Evolutionary conservation across 2,329 filamentous ascomycete species (phyloP).

Genomic region (Fusarium redolens): DNA sequence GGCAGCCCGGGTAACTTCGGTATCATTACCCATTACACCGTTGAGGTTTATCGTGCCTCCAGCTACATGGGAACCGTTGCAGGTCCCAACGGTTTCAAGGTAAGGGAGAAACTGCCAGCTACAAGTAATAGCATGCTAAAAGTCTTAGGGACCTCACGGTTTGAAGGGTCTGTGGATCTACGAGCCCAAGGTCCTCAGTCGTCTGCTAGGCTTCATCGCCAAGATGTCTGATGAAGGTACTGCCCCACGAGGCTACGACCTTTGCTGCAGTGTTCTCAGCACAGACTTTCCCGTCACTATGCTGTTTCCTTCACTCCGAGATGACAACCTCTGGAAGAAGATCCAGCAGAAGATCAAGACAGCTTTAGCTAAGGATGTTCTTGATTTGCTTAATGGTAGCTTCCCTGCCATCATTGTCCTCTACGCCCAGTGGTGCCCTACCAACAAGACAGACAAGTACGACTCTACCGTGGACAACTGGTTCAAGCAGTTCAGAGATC

Average conservation of each 20-base stretch:
- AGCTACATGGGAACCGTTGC: slow-evolving; percentile 51
- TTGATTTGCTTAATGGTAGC: slow-evolving; percentile 49
- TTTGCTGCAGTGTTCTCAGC: slow-evolving; percentile 60
- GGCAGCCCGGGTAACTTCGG: slow-evolving; percentile 70
- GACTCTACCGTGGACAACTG: slow-evolving; percentile 50
- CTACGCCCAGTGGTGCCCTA: slow-evolving; percentile 62
- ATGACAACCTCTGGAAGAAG: slow-evolving; percentile 35
- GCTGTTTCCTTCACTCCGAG: slow-evolving; percentile 51
- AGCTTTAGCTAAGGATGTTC: slow-evolving; percentile 52
- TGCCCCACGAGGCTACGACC: slow-evolving; percentile 59
- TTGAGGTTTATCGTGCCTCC: slow-evolving; percentile 52
- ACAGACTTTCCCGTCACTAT: slow-evolving; percentile 52
- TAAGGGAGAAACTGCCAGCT: background rate
- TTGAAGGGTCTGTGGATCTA: slow-evolving; percentile 58
- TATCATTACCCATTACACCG: slow-evolving; percentile 64
- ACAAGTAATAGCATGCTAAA: background rate
- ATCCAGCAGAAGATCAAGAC: slow-evolving; percentile 51
- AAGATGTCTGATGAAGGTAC: slow-evolving; percentile 57
- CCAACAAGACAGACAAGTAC: slow-evolving; percentile 50
- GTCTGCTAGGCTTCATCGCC: slow-evolving; percentile 53
- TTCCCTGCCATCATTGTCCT: slow-evolving; percentile 57
- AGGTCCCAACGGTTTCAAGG: slow-evolving; percentile 27
- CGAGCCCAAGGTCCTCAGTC: slow-evolving; percentile 50
- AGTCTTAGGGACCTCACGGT: slow-evolving; percentile 20
- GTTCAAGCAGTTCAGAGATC: slow-evolving; percentile 54